Base-by-base conservation (phyloP, 2,329 filamentous ascomycete species). In the Peltaster fructicola region DNA sequence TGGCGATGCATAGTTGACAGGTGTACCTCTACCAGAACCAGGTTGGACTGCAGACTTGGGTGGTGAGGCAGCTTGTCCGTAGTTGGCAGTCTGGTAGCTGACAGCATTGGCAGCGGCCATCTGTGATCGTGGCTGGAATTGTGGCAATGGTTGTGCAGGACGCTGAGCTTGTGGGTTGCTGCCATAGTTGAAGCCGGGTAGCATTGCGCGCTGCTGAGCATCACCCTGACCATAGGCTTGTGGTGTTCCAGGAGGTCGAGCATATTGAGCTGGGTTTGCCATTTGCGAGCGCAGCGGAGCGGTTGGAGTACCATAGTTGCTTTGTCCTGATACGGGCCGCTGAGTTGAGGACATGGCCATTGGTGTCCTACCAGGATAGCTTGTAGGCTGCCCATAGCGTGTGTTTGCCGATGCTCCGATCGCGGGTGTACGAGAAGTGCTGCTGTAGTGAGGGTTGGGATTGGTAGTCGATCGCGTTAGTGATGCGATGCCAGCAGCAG, bases 381-480 rank as follows among this genome's bases (percentile, higher is more conserved):
- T 36, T 10, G 31, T 20, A 13, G 29, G 26, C 26, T 41, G 37
- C n/a, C 43, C 45, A 23, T 48, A 48, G 7, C 45, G 31, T 8
- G 45, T 48, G 24, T 48, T 47, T 7, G 45, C 45, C 11, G 44
- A 43, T 24, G 41, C 38, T 2, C 45, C 45, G 21, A 48, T 48
- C 3, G 45, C 45, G 4, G 45, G 44, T 9, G 44, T 45, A 2
- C 44, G 37, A n/a, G 40, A 34, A n/a, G 41, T 44, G 8, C 31
- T 39, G 27, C 31, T 46, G 32, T 47, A 48, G 17, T 47, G 44
- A 33, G 44, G 45, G 7, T 32, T 35, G 7, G 39, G 30, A 3
- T 42, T 38, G 11, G 44, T 45, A 13, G 32, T 39, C 13, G 41
- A 32, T 14, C 45, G 36, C 8, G 40, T 38, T 5, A 45, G 39